These are phyloP conservation scores for Sicyos edulis DNA, from an alignment of 306 rosid species.

Conservation along the genomic window DNA sequence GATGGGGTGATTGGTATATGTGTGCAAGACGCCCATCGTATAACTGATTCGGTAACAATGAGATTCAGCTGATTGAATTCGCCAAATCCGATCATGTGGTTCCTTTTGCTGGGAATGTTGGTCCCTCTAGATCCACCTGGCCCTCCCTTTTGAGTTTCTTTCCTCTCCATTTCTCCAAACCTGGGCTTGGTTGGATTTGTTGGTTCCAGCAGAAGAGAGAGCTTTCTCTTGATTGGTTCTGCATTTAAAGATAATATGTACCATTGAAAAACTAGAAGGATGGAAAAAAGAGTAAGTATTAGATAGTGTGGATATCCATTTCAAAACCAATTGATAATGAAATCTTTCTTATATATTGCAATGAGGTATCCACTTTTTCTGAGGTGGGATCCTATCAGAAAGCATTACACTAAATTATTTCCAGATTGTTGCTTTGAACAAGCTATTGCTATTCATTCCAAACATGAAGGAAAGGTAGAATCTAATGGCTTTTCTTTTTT, in stretches of 20 bases:
- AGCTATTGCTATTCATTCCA: not conserved
- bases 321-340: no score
- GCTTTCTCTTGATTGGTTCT: constrained; percentile 30
- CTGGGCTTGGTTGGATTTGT: constrained; percentile 19
- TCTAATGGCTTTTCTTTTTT: not conserved
- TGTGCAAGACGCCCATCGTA: constrained; percentile 45
- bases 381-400: no score
- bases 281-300: not conserved
- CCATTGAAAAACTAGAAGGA: not conserved
- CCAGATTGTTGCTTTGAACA: not conserved
- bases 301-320: no score
- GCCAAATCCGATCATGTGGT: constrained; percentile 37
- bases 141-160: constrained; percentile 29
- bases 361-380: no score
- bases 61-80: constrained; percentile 36
- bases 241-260: constrained; percentile 20
- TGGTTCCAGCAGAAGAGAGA: constrained; percentile 19
- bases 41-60: constrained; percentile 32
- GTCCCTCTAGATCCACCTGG: constrained; percentile 25
- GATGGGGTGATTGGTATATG: constrained; percentile 37
- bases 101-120: constrained; percentile 37
- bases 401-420: not conserved
- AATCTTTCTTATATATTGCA: no score
- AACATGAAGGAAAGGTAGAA: not conserved
- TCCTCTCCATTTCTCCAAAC: constrained; percentile 28